Evolutionary conservation across 1,139 yeast genomes (phyloP).

Genomic region (Candida freyschussii): DNA sequence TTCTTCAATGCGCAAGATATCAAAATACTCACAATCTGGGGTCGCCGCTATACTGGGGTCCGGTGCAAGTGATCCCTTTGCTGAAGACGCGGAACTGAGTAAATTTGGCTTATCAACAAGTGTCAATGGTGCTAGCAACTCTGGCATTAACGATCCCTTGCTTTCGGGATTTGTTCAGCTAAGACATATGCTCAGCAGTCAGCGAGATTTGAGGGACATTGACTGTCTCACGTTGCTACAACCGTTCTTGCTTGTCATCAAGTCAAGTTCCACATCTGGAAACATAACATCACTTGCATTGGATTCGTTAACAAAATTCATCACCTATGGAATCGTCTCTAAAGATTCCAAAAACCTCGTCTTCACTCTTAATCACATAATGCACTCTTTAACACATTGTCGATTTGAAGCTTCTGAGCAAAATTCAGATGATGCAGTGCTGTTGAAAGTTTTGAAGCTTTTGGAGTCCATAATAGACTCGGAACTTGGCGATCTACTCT

Average conservation of each 20-base stretch:
- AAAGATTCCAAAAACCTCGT: slow-evolving; percentile 45
- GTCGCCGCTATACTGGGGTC: slow-evolving; percentile 81
- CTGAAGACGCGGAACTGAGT: slow-evolving; percentile 36
- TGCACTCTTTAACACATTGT: slow-evolving; percentile 85
- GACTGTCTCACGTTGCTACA: slow-evolving; percentile 74
- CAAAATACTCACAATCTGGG: slow-evolving; percentile 75
- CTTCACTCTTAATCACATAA: slow-evolving; percentile 40
- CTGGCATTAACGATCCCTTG: slow-evolving; percentile 51
- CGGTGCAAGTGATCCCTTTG: slow-evolving; percentile 37
- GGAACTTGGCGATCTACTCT: slow-evolving; percentile 56
- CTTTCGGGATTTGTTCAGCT: slow-evolving; percentile 78
- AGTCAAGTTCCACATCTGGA: slow-evolving; percentile 83
- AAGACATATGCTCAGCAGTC: slow-evolving; percentile 61
- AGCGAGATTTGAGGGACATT: slow-evolving; percentile 47
- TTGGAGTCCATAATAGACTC: slow-evolving; percentile 67
- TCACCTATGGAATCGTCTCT: slow-evolving; percentile 54
- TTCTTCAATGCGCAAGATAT: slow-evolving; percentile 85
- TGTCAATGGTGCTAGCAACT: slow-evolving; percentile 19
- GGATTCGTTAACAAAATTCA: slow-evolving; percentile 66
- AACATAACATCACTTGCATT: slow-evolving; percentile 79
- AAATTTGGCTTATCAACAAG: slow-evolving; percentile 26
- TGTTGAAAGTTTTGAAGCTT: slow-evolving; percentile 73
- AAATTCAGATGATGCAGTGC: slow-evolving; percentile 85
- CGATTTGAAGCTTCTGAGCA: slow-evolving; percentile 95
- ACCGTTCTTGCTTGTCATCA: slow-evolving; percentile 84